These are phyloP conservation scores for Trametes coccinea DNA, from an alignment of 768 basidiomycete genomes.

Conservation along the genomic window DNA sequence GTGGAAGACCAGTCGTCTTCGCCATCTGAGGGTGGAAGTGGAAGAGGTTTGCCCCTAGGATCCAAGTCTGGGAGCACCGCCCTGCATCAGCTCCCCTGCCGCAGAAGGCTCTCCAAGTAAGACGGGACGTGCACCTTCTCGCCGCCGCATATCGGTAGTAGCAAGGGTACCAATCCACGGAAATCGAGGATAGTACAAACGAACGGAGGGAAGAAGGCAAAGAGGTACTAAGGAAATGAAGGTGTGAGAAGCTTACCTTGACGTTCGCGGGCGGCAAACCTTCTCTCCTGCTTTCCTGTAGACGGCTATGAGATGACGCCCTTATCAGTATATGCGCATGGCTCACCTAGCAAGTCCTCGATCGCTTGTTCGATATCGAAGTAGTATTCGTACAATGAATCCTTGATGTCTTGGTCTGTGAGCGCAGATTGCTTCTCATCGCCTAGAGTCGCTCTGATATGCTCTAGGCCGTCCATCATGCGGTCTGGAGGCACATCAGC, in stretches of 20 bases:
- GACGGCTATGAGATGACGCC: neutral
- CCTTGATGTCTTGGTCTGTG: conserved; percentile 72
- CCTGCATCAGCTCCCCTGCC: neutral
- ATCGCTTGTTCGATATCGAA: conserved; percentile 82
- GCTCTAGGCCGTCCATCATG: conserved; percentile 70
- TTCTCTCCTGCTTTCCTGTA: conserved; percentile 69
- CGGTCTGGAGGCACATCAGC: conserved; percentile 42
- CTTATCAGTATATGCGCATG: neutral
- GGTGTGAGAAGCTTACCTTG: conserved; percentile 71
- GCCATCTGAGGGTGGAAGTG: conserved; percentile 23
- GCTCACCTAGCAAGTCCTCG: conserved; percentile 70
- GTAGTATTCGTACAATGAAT: conserved; percentile 83
- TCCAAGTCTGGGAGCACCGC: conserved; percentile 4
- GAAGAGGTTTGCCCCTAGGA: conserved; percentile 27
- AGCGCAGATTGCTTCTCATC: conserved; percentile 63
- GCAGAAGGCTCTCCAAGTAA: conserved; percentile 3
- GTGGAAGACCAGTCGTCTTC: conserved; percentile 15
- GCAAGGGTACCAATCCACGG: conserved; percentile 6
- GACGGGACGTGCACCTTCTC: conserved; percentile 32
- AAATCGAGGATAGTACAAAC: conserved; percentile 1
- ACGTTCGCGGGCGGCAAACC: conserved; percentile 64
- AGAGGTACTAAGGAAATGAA: conserved; percentile 30
- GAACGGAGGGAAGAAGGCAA: conserved; percentile 22
- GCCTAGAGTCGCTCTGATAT: conserved; percentile 70
- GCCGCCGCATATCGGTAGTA: conserved; percentile 18